Percentiles rank a stretch among this genome's conserved stretches.
Evolutionary conservation across 1,284 basidiomycete species (phyloP).

Genomic region (Austroboletus niveus): DNA sequence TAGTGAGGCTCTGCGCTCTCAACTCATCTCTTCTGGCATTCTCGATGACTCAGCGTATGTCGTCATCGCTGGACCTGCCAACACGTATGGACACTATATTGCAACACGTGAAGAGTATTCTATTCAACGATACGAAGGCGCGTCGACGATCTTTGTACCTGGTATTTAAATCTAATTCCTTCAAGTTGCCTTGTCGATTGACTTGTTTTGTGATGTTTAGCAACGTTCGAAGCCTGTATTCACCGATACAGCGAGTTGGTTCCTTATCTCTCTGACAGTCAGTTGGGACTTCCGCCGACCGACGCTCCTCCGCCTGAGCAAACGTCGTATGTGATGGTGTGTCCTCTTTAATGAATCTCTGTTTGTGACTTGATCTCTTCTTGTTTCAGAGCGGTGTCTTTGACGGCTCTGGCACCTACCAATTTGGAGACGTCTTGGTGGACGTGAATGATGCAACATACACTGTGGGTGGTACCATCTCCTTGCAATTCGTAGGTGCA

Average conservation of each 20-base stretch:
- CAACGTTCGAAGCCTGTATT: constrained; percentile 77
- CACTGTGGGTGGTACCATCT: constrained; percentile 54
- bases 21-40: constrained; percentile 61
- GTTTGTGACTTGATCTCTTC: neutral
- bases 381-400: constrained; percentile 54
- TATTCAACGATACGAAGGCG: constrained; percentile 80
- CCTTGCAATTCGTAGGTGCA: constrained; percentile 30
- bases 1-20: constrained; percentile 60
- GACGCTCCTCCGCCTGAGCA: constrained; percentile 70
- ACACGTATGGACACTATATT: constrained; percentile 78
- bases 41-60: constrained; percentile 68
- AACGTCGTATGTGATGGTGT: constrained; percentile 59
- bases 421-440: constrained; percentile 65
- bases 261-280: constrained; percentile 53
- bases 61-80: constrained; percentile 76
- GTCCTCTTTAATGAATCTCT: neutral
- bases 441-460: constrained; percentile 47
- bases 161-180: constrained; percentile 42
- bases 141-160: constrained; percentile 76
- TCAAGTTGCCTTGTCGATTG: neutral
- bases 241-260: constrained; percentile 71
- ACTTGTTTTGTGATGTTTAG: constrained; percentile 32
- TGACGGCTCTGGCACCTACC: constrained; percentile 55
- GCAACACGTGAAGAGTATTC: constrained; percentile 74
- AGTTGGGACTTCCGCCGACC: too few relatives aligned